Conservation (phyloP, 192 early-diverging fungal genomes). For the Gryganskiella cystojenkinii region DNA sequence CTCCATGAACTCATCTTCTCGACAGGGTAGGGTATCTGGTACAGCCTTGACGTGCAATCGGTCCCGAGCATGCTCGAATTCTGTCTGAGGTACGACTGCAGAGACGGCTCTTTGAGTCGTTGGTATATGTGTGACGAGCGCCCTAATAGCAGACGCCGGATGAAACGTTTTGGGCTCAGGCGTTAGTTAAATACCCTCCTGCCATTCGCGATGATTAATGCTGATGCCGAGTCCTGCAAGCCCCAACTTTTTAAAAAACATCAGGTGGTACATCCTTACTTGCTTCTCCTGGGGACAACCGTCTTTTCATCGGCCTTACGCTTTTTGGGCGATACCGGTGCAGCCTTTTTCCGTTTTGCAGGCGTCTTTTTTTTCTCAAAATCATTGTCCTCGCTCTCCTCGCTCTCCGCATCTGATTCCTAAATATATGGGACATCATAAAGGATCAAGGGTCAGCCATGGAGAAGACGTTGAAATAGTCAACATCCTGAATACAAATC, state of each 20-base stretch:
- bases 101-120: constrained; percentile 42
- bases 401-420: constrained; percentile 1
- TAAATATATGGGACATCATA: no score
- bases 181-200: no score
- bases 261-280: constrained; percentile 2
- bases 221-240: not conserved
- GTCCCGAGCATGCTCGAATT: constrained; percentile 75
- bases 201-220: no score
- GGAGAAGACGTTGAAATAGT: no score
- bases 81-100: constrained; percentile 35
- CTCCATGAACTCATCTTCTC: constrained; percentile 90
- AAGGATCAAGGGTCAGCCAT: no score
- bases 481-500: no score
- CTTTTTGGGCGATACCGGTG: not conserved
- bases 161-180: no score
- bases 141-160: not conserved
- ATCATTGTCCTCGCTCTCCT: not conserved
- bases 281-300: not conserved
- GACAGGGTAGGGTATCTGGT: constrained; percentile 91
- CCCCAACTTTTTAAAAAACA: not conserved
- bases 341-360: not conserved
- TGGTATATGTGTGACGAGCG: constrained; percentile 31
- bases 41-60: constrained; percentile 91
- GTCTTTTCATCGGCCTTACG: not conserved
- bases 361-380: not conserved